Base-by-base conservation (phyloP, 148 eudicot species). In the Vaccinium myrtillus region DNA sequence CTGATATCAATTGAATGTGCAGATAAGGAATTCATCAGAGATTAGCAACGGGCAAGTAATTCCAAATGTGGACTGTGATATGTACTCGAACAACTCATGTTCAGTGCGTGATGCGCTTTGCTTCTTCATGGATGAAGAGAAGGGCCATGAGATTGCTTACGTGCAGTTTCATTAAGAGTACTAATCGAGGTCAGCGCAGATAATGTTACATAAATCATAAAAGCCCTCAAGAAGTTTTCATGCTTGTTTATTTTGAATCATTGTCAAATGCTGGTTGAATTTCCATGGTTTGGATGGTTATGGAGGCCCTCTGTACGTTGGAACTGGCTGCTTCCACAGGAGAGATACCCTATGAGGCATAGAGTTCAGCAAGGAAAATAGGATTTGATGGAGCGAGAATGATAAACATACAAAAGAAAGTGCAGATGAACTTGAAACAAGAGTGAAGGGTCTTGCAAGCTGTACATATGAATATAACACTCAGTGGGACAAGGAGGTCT, bases 401-500 rank as follows among this genome's bases (percentile, higher is more conserved):
- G 75, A 10, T 1, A n/a, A 27, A 3, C 65, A 71, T 23, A 80
- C 49, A 0, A 84, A 81, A 59, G 88, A 87, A 82, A 87, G 69
- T 53, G 77, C 74, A 13, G 11, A 83, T 8, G 92, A 89, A 50
- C 79, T 92, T 82, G 92, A 91, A 90, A 89, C 85, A 63, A 88
- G 85, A 83, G 82, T 89, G 36, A 86, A 88, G 75, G 81, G n/a
- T 23, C 89, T 91, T 25, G 97, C 99, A 83, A 88, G 89, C 83
- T 92, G 92, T 67, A 78, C 89, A n/a, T 93, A 79, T 85, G 99
- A 96, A 82, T 36, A 89, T 18, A 90, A 93, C 78, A 87, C 94
- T 12, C 85, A 89, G 79, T 96, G 99, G 99, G 99, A 98, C 83
- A 91, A 89, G n/a, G 91, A 96, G 98, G 96, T 94, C 4, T 69